These are phyloP conservation scores for Cadophora sp. DNA, from an alignment of 2,329 filamentous ascomycete genomes.

Conservation along the genomic window DNA sequence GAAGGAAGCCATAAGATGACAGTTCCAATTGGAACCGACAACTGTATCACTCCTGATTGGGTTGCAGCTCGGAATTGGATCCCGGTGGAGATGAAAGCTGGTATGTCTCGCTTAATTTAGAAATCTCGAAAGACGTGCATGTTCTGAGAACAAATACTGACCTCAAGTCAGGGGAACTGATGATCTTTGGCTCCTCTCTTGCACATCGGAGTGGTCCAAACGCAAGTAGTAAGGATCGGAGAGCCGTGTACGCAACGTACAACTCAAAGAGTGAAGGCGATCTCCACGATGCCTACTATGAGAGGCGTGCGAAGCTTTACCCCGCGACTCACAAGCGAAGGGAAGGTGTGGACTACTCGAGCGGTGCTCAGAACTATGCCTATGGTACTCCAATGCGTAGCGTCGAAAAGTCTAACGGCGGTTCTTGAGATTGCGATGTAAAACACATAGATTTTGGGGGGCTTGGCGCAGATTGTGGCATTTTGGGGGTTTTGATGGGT, in stretches of 20 bases:
- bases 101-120: conserved; percentile 35
- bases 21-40: conserved; percentile 44
- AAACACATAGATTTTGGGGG: not conserved
- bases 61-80: conserved; percentile 44
- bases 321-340: conserved; percentile 50
- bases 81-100: conserved; percentile 42
- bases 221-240: conserved; percentile 45
- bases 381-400: conserved; percentile 50
- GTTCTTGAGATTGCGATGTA: conserved; percentile 1
- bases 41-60: conserved; percentile 45
- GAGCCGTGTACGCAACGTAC: conserved; percentile 53
- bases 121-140: not conserved
- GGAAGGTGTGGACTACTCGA: conserved; percentile 46
- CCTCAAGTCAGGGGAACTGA: conserved; percentile 42
- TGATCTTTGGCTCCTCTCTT: conserved; percentile 47
- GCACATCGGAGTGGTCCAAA: conserved; percentile 46
- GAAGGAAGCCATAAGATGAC: conserved; percentile 46
- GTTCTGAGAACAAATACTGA: not conserved
- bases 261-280: conserved; percentile 50
- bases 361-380: conserved; percentile 46
- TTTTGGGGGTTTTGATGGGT: not conserved
- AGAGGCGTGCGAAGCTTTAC: conserved; percentile 49
- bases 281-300: conserved; percentile 52
- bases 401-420: conserved; percentile 36
- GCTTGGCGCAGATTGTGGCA: not conserved